These are phyloP conservation scores for Nitzschia palea DNA, from an alignment of 108 stramenopile species.

Conservation along the genomic window DNA sequence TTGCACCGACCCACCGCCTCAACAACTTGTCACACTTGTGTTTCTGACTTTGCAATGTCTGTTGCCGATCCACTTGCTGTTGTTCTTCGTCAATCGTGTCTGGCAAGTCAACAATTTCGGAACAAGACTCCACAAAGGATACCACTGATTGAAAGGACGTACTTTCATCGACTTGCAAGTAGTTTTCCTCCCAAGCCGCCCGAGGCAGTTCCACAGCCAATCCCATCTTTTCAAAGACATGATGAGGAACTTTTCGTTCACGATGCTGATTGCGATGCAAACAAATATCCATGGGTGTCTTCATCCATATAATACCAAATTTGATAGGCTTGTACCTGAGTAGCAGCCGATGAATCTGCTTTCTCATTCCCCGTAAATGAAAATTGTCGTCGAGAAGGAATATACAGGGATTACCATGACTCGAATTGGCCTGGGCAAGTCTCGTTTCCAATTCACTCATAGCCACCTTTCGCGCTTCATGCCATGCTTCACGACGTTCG, in stretches of 20 bases:
- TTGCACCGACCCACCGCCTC: constrained; percentile 52
- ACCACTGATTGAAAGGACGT: constrained; percentile 3
- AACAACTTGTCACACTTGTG: constrained; percentile 54
- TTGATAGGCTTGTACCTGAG: constrained; percentile 9
- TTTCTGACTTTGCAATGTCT: constrained; percentile 38
- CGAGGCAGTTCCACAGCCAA: constrained; percentile 60
- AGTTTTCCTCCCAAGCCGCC: constrained; percentile 32
- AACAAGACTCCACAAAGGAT: constrained; percentile 22
- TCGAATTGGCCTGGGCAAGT: constrained; percentile 24
- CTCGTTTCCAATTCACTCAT: constrained; percentile 40
- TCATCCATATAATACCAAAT: constrained; percentile 52
- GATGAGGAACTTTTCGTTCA: constrained; percentile 41
- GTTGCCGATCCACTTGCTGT: constrained; percentile 37
- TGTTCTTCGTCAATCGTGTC: constrained; percentile 25
- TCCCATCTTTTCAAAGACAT: constrained; percentile 58
- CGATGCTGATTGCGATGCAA: constrained; percentile 58
- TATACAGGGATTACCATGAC: constrained; percentile 23
- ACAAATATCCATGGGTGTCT: constrained; percentile 55
- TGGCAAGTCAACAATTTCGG: constrained; percentile 14
- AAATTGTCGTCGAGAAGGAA: constrained; percentile 84
- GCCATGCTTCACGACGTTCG: constrained; percentile 56
- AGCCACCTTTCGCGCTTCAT: constrained; percentile 50
- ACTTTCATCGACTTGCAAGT: background rate
- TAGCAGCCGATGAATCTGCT: constrained; percentile 56
- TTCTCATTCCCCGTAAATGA: constrained; percentile 77